phyloP scores from a whole-genome alignment of 2,329 filamentous ascomycete genomes.

The Aspergillus costaricaensis region DNA sequence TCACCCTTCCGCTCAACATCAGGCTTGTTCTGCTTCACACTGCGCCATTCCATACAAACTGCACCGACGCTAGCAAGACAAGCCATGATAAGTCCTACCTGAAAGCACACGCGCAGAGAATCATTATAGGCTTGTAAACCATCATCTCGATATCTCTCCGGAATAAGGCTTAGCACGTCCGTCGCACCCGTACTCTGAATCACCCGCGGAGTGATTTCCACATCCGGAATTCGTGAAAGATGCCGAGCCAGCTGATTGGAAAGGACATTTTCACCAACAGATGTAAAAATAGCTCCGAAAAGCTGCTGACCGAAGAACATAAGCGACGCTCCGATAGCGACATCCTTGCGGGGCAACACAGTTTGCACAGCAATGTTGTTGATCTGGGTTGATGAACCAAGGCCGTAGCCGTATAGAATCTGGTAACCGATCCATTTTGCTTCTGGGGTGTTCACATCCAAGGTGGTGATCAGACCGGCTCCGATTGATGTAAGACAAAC shows the following conservation, averaged over 20 bases:
- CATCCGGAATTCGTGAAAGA: slow-evolving; percentile 2
- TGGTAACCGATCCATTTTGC: slow-evolving; percentile 45
- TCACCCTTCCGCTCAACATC: too few species aligned
- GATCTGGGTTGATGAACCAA: slow-evolving; percentile 41
- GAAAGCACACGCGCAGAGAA: not conserved
- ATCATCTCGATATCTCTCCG: not conserved
- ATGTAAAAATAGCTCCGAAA: slow-evolving; percentile 52
- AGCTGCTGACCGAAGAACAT: slow-evolving; percentile 41
- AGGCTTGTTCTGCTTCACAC: slow-evolving; percentile 10
- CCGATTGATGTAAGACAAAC: slow-evolving; percentile 42
- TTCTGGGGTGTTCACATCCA: slow-evolving; percentile 33
- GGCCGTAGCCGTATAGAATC: slow-evolving; percentile 37
- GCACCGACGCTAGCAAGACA: slow-evolving; percentile 11
- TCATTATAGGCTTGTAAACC: slow-evolving; percentile 2
- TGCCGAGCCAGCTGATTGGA: slow-evolving; percentile 31
- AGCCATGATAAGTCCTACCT: not conserved
- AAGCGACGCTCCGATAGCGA: slow-evolving; percentile 39
- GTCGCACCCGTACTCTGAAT: not conserved
- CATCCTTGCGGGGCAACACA: slow-evolving; percentile 33
- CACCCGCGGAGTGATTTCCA: not conserved
- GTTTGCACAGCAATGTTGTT: slow-evolving; percentile 40
- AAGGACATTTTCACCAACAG: slow-evolving; percentile 55
- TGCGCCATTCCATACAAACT: slow-evolving; percentile 15
- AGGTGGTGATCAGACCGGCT: slow-evolving; percentile 45
- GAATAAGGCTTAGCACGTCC: not conserved